phyloP scores from a whole-genome alignment of 2,329 filamentous ascomycete species.

The Paramyrothecium sp. region DNA sequence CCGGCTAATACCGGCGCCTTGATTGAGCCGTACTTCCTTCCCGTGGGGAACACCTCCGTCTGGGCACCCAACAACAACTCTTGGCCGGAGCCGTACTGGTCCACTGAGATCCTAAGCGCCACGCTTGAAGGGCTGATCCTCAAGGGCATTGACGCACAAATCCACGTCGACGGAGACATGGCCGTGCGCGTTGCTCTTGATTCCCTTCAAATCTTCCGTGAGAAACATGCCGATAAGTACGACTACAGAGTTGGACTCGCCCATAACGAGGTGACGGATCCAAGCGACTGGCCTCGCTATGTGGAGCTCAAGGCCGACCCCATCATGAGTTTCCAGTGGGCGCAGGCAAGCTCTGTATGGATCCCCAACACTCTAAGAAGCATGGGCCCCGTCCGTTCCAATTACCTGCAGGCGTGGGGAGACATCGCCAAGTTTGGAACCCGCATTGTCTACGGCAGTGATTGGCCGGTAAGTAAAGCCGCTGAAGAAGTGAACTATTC shows the following conservation, averaged over 20 bases:
- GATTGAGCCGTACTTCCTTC: slow-evolving; percentile 21
- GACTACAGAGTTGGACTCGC: slow-evolving; percentile 20
- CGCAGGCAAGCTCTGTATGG: slow-evolving; percentile 22
- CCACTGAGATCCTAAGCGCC: slow-evolving; percentile 15
- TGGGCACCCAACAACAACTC: slow-evolving; percentile 3
- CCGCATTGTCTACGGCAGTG: slow-evolving; percentile 17
- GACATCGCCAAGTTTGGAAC: slow-evolving; percentile 11
- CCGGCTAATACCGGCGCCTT: slow-evolving; percentile 23
- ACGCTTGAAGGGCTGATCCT: slow-evolving; percentile 19
- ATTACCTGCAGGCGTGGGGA: slow-evolving; percentile 25
- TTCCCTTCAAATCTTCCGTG: slow-evolving; percentile 14
- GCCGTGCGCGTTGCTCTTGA: slow-evolving; percentile 20
- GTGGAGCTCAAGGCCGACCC: slow-evolving; percentile 19
- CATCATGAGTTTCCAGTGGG: slow-evolving; percentile 23
- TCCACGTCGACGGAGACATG: slow-evolving; percentile 21
- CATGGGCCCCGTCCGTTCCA: slow-evolving; percentile 14
- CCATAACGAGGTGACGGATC: slow-evolving; percentile 19
- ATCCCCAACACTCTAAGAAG: slow-evolving; percentile 19
- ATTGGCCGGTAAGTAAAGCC: slow-evolving; percentile 21
- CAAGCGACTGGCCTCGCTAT: slow-evolving; percentile 21
- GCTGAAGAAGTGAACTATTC: neutral
- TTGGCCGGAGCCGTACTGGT: slow-evolving; percentile 18
- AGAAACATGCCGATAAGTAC: slow-evolving; percentile 11
- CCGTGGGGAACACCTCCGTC: slow-evolving; percentile 8
- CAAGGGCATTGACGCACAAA: slow-evolving; percentile 16